Evolutionary conservation across 1,284 basidiomycete species (phyloP).

Genomic region (Agroathelia rolfsii): DNA sequence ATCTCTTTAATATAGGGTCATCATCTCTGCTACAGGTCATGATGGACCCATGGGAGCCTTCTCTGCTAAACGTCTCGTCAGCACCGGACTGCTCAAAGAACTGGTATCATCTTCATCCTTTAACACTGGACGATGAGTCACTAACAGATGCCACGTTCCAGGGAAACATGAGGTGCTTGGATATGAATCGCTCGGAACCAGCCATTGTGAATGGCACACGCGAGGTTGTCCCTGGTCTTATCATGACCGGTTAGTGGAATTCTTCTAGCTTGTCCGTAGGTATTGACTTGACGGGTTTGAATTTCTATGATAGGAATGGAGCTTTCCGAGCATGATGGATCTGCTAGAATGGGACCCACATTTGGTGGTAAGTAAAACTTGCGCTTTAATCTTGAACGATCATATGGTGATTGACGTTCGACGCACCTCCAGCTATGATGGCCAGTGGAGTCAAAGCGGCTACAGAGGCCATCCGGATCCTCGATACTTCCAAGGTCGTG

Average conservation of each 20-base stretch:
- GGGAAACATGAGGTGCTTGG: slow-evolving; percentile 76
- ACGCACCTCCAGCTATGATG: too few relatives aligned
- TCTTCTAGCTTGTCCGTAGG: not conserved
- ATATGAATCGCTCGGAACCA: slow-evolving; percentile 74
- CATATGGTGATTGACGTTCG: too few relatives aligned
- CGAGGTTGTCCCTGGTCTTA: slow-evolving; percentile 72
- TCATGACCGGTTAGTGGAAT: slow-evolving; percentile 51
- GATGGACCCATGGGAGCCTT: slow-evolving; percentile 85
- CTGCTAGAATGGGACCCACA: slow-evolving; percentile 74
- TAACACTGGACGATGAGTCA: slow-evolving; percentile 91
- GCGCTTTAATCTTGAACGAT: too few relatives aligned
- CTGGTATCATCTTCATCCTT: slow-evolving; percentile 82
- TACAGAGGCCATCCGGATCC: slow-evolving; percentile 57
- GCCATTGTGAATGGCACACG: slow-evolving; percentile 71
- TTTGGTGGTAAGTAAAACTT: too few relatives aligned
- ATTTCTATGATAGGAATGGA: slow-evolving; percentile 56
- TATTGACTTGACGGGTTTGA: slow-evolving; percentile 4
- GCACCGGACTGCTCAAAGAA: slow-evolving; percentile 65
- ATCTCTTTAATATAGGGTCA: too few relatives aligned
- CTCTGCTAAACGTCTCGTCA: slow-evolving; percentile 74
- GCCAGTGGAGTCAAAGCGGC: slow-evolving; percentile 73
- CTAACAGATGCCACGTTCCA: not conserved
- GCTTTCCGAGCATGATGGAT: slow-evolving; percentile 75
- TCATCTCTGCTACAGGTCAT: slow-evolving; percentile 63
- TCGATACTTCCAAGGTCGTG: slow-evolving; percentile 49